phyloP scores from a whole-genome alignment of 768 basidiomycete genomes.

The Hypholoma sublateritium region DNA sequence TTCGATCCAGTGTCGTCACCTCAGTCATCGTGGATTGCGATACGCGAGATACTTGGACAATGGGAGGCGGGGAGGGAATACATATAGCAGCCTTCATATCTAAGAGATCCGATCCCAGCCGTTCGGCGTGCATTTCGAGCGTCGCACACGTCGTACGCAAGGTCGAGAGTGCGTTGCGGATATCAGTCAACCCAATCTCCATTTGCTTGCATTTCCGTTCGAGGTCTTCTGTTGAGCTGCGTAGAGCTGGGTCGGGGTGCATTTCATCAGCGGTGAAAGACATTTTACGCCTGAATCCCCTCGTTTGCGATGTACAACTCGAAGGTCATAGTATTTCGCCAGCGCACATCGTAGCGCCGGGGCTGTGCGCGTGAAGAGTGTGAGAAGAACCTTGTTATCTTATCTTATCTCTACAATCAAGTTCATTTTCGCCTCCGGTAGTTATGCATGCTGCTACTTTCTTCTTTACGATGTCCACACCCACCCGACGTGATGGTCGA shows the following conservation, averaged over 20 bases:
- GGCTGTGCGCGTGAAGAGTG: background rate
- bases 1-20: background rate
- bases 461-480: constrained; percentile 6
- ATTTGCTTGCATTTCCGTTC: background rate
- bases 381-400: background rate
- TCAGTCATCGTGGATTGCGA: background rate
- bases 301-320: too few relatives aligned
- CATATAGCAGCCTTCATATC: background rate
- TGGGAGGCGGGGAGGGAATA: background rate
- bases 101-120: background rate
- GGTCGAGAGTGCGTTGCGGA: constrained; percentile 2
- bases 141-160: constrained; percentile 2
- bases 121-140: constrained; percentile 3
- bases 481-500: constrained; percentile 36
- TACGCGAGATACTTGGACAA: too few relatives aligned
- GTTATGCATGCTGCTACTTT: background rate
- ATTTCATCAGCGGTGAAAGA: too few relatives aligned
- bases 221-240: background rate
- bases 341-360: too few relatives aligned
- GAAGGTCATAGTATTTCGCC: too few relatives aligned
- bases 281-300: too few relatives aligned
- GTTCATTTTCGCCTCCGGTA: background rate
- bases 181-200: background rate
- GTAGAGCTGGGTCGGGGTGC: too few relatives aligned
- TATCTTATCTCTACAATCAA: background rate